Evolutionary conservation across 164 flowering plant species (phyloP), one percentile per base, ranked within the genome.

Genomic region (Cinnamomum chago): DNA sequence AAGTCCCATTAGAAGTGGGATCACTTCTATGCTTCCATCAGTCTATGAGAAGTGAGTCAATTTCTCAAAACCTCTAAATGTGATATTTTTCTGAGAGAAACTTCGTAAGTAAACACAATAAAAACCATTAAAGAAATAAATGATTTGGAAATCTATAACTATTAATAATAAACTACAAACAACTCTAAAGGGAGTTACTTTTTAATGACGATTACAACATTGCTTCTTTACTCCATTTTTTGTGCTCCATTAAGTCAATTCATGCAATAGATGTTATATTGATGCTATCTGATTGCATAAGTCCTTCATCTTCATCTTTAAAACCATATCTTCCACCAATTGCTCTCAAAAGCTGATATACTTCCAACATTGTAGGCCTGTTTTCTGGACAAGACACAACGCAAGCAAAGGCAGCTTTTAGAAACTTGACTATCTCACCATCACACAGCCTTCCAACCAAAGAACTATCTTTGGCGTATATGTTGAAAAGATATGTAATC

Each of bases 321-420:
- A 89, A 89, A 77, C 87, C 60, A 76, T 91, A 87, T 28, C 72
- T 67, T 78, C 83, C 86, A 12, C 93, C 93, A 24, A 91, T 87
- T 20, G 90, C 90, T 75, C 93, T 79, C 17, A 89, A 76, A 62
- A 88, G 81, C 83, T 88, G 92, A 79, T 85, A 87, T 4, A 91
- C 89, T 78, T 89, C 93, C 71, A 87, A 85, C 93, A 89, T 87
- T 0, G 90, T 78, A 2, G 93, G 96, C 76, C 96, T 84, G 80
- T 90, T 92, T 79, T 88, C 89, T 1, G 86, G 79, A 58, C 47
- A 73, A 3, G 80, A 72, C 13, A 75, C 55, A 1, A 89, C 88
- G 75, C 96, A 91, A n/a, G 76, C 84, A 62, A 88, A 83, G 13
- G 92, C 92, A 62, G 89, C 86, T 58, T 81, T 86, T 15, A 91